Evolutionary conservation across 164 flowering plant genomes (phyloP).

Genomic region (Malania oleifera): DNA sequence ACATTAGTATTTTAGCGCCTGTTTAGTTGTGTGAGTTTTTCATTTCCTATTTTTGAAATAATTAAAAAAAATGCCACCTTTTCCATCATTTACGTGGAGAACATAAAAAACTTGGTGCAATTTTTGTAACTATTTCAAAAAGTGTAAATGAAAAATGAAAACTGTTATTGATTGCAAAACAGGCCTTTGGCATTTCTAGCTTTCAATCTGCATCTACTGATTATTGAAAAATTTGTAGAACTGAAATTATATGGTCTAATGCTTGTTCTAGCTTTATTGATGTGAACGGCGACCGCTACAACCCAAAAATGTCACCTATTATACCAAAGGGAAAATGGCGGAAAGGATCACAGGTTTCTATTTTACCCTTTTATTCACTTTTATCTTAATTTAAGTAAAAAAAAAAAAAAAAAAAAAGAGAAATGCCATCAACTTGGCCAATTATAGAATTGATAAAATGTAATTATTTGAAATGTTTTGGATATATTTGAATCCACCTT

Average conservation of each 20-base stretch:
- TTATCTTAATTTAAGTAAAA: neutral
- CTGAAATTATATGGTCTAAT: conserved; percentile 11
- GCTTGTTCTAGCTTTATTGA: conserved; percentile 62
- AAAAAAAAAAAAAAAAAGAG: neutral
- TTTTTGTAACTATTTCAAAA: too few relatives aligned
- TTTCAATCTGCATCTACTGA: neutral
- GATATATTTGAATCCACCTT: too few relatives aligned
- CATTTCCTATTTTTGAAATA: too few relatives aligned
- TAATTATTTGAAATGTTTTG: too few relatives aligned
- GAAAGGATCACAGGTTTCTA: conserved; percentile 92
- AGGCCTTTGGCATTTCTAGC: neutral
- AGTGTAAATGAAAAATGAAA: too few relatives aligned
- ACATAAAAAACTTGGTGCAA: too few relatives aligned
- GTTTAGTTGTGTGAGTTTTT: too few relatives aligned
- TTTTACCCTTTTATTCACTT: neutral
- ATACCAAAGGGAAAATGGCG: conserved; percentile 83
- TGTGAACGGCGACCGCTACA: conserved; percentile 63
- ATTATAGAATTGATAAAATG: too few relatives aligned
- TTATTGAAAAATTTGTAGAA: conserved; percentile 1
- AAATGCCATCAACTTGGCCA: neutral
- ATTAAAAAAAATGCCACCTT: too few relatives aligned
- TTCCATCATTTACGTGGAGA: too few relatives aligned
- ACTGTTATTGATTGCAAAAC: too few relatives aligned
- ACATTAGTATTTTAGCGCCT: neutral
- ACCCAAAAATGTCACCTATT: conserved; percentile 75